Conservation (phyloP, 345 rosid species). For the Ailanthus altissimus region DNA sequence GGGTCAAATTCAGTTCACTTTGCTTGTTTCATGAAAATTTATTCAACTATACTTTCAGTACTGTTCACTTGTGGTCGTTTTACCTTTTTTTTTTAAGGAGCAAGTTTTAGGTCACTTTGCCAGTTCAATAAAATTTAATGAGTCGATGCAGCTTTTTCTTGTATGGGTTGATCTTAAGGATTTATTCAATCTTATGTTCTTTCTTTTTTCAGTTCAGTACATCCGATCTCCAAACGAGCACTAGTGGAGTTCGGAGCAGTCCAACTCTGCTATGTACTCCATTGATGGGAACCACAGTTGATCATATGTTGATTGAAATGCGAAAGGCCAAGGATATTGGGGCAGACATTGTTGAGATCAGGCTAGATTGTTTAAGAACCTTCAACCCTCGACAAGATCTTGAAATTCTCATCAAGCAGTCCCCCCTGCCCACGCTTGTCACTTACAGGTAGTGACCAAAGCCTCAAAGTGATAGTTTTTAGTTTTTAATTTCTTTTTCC, state of each 20-base stretch:
- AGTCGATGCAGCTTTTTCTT: background rate
- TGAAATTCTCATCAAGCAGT: constrained; percentile 37
- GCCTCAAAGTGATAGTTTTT: background rate
- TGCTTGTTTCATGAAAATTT: background rate
- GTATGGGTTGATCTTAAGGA: background rate
- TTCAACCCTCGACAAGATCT: constrained; percentile 40
- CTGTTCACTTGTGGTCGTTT: background rate
- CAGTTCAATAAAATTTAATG: background rate
- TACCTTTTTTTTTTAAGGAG: no score
- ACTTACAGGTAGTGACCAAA: constrained; percentile 38
- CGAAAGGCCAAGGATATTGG: constrained; percentile 41
- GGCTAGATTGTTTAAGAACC: constrained; percentile 43
- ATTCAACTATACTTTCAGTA: background rate
- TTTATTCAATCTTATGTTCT: background rate
- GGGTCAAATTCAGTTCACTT: background rate
- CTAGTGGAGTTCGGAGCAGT: constrained; percentile 27
- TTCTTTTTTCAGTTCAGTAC: constrained; percentile 25
- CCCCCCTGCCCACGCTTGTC: constrained; percentile 51
- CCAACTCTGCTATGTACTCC: constrained; percentile 53
- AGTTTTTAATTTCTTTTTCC: background rate
- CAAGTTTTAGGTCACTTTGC: background rate
- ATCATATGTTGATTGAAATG: constrained; percentile 48
- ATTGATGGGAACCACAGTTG: constrained; percentile 42
- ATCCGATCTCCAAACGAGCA: constrained; percentile 32
- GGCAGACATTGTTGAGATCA: constrained; percentile 43